Evolutionary conservation across 495 filamentous ascomycete species (phyloP), one percentile per base, ranked within the genome.

Genomic region (Tetracladium marchalianum): DNA sequence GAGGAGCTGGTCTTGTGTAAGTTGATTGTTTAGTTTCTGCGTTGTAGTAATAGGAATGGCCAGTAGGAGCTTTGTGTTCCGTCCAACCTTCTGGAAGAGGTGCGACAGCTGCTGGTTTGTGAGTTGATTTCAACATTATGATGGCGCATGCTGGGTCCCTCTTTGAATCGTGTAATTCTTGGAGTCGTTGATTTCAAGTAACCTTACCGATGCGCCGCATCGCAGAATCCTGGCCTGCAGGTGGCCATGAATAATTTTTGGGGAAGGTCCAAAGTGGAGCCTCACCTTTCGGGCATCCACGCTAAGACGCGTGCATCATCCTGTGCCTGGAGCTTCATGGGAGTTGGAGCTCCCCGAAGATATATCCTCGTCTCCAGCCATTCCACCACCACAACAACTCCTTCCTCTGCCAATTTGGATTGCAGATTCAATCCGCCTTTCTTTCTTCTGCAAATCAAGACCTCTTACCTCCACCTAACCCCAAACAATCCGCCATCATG

Each of bases 1-100:
- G 55, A 18, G 60, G 46, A 33, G 58, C 49, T 5, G 88, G 89
- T 39, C 85, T 76, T 15, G 73, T 81, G 59, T 95, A 95, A 34
- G 89, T 95, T 1, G 90, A 95, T 59, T 84, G 68, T 57, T 93
- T 90, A 0, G 87, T 95, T 27, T 72, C 64, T n/a, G 79, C 68
- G 66, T 95, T 85, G 66, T 93, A 92, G 61, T 90, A 95, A 65
- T 94, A 96, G 11, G 75, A 70, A 58, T 93, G 88, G 5, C 90
- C 89, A 46, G 85, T 82, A 12, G 89, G 89, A 47, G 90, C 86
- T 69, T 84, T 88, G 65, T 96, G 89, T 63, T 94, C 86, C 19
- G 86, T 87, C 90, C 90, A 97, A 17, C 86, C 90, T 17, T 79
- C 72, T 7, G 81, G 80, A 3, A 95, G 67, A 13, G 85, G 80